phyloP scores from a whole-genome alignment of 768 basidiomycete species.

The Rhodotorula babjevae region DNA sequence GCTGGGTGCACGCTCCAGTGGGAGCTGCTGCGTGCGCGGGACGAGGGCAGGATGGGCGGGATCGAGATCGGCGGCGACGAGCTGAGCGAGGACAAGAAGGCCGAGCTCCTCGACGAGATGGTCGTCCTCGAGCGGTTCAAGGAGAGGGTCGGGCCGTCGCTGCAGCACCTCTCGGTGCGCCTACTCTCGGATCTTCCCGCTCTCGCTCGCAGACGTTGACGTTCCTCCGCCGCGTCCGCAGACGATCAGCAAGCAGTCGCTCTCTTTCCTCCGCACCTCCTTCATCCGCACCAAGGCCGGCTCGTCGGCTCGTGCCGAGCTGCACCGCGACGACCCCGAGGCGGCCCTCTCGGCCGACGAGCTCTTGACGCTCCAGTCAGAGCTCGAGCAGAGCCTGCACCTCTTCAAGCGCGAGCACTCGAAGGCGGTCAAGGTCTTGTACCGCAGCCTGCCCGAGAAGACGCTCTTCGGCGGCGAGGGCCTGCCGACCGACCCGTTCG shows the following conservation, averaged over 20 bases:
- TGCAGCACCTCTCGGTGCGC: constrained; percentile 20
- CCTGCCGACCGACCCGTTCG: constrained; percentile 8
- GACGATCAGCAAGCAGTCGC: constrained; percentile 18
- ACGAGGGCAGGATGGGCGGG: constrained; percentile 14
- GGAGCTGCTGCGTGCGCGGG: constrained; percentile 64
- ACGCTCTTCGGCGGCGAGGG: constrained; percentile 15
- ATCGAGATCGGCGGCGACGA: constrained; percentile 4
- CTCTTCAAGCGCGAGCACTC: constrained; percentile 43
- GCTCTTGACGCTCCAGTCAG: constrained; percentile 31
- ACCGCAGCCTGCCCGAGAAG: constrained; percentile 19
- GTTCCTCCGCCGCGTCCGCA: neutral
- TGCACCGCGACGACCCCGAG: constrained; percentile 12
- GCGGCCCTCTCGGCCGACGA: constrained; percentile 9
- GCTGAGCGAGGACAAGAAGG: constrained; percentile 5
- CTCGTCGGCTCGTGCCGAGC: neutral
- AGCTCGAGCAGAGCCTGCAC: constrained; percentile 41
- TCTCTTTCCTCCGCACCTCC: constrained; percentile 19
- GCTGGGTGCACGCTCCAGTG: constrained; percentile 78
- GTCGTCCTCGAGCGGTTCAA: constrained; percentile 30
- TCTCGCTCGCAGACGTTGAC: no score
- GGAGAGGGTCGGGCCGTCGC: constrained; percentile 22
- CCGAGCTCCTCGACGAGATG: neutral
- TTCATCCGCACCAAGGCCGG: constrained; percentile 12
- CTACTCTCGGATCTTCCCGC: no score
- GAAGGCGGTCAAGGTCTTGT: constrained; percentile 39